phyloP scores from a whole-genome alignment of 1,284 basidiomycete species.

The Tylopilus sp. region DNA sequence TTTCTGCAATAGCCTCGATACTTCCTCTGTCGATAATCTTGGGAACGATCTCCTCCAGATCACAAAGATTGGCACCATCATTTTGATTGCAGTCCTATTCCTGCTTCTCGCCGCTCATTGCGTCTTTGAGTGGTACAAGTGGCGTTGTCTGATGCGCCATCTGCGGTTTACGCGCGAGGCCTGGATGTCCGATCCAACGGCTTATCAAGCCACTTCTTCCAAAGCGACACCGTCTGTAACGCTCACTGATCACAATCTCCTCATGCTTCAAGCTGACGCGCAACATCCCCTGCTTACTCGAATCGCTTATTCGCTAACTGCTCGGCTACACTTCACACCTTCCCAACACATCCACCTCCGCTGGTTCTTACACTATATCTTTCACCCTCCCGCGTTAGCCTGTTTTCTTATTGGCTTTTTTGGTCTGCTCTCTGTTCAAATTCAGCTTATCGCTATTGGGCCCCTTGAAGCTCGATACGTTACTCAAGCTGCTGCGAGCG shows the following conservation, averaged over 20 bases:
- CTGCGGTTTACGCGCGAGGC: conserved; percentile 68
- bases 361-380: conserved; percentile 87
- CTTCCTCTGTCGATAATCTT: conserved; percentile 80
- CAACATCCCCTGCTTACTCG: conserved; percentile 69
- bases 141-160: conserved; percentile 63
- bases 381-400: conserved; percentile 85
- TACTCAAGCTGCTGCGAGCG: conserved; percentile 54
- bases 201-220: conserved; percentile 39
- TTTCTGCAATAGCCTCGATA: conserved; percentile 77
- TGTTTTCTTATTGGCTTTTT: conserved; percentile 88
- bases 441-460: conserved; percentile 76
- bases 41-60: conserved; percentile 71
- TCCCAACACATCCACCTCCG: conserved; percentile 60
- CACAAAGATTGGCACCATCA: conserved; percentile 70
- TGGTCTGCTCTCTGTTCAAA: conserved; percentile 83
- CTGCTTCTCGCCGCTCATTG: conserved; percentile 65
- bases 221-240: conserved; percentile 48
- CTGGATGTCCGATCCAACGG: conserved; percentile 68
- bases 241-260: conserved; percentile 70
- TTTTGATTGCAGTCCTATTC: conserved; percentile 62
- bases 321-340: conserved; percentile 50
- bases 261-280: conserved; percentile 64
- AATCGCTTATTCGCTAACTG: conserved; percentile 53
- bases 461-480: conserved; percentile 67
- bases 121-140: conserved; percentile 76